A percentile compares a stretch with the other conserved stretches of the same genome.
Evolutionary conservation across 768 basidiomycete genomes (phyloP).

Genomic region (Phlebiopsis gigantea): DNA sequence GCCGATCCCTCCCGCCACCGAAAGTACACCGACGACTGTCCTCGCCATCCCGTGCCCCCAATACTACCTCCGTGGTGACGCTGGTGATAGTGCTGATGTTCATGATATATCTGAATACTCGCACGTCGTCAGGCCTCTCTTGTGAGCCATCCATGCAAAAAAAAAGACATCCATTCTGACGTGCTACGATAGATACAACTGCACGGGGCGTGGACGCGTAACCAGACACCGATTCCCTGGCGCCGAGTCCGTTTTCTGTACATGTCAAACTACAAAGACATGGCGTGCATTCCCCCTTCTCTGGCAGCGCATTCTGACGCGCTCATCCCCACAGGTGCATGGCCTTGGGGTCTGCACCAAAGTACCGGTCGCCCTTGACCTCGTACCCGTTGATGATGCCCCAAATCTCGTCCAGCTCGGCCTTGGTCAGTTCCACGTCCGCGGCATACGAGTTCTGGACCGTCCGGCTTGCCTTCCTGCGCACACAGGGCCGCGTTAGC

Average conservation of each 20-base stretch:
- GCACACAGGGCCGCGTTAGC: neutral
- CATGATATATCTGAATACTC: neutral
- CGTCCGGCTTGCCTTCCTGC: slow-evolving; percentile 35
- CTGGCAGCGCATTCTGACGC: no score
- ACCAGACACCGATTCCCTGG: no score
- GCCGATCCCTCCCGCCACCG: neutral
- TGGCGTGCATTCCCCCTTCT: no score
- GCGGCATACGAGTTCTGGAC: slow-evolving; percentile 38
- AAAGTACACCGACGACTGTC: neutral
- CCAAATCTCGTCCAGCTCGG: slow-evolving; percentile 36
- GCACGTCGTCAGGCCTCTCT: no score
- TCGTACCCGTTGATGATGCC: slow-evolving; percentile 29
- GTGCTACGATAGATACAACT: no score
- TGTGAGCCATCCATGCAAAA: no score
- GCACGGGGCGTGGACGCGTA: no score
- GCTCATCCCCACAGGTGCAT: slow-evolving; percentile 31
- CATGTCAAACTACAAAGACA: no score
- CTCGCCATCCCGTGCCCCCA: neutral
- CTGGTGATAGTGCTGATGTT: no score
- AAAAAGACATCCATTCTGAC: no score
- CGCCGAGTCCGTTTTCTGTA: no score
- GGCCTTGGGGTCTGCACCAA: slow-evolving; percentile 14
- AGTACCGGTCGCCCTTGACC: slow-evolving; percentile 38
- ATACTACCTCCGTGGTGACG: no score
- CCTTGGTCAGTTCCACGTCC: slow-evolving; percentile 27